Base-by-base conservation (phyloP, 345 rosid species). In the Citropsis articulata region DNA sequence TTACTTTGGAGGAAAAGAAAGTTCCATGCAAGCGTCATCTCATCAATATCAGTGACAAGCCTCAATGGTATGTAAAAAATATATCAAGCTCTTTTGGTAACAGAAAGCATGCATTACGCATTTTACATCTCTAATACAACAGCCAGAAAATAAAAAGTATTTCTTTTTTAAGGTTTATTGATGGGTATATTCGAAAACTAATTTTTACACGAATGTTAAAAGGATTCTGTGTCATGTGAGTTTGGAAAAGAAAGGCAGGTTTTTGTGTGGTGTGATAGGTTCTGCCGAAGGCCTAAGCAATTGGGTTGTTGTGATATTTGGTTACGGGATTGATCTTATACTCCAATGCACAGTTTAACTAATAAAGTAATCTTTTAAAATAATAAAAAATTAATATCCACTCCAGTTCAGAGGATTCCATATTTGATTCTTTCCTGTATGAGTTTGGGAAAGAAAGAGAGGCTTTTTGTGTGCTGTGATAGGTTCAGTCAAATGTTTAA, bases 1-100 rank as follows among this genome's bases (percentile, higher is more conserved):
- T 94, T 56, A 94, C 94, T 56, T 85, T 93, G 88, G 98, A 94
- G 85, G 98, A 94, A 89, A 97, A 97, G 97, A 84, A 79, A 31
- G 66, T 97, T 42, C 79, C 91, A 13, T 87, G 90, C 91, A 90
- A 91, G 82, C 16, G 31, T 69, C 84, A 78, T 75, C 91, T 93
- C 19, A 72, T 97, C 78, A 81, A 94, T 83, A 53, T 88, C 77
- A 80, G 83, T 69, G 85, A 90, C 78, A 93, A 91, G 82, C 99
- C 96, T 48, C 83, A 93, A 53, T 94, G 99, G 98, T 97, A 90
- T 33, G 60, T 45, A 45, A 13, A 2, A 45, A 45, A 45, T 45
- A 13, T 45, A 45, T 45, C 50, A 45, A 45, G 50, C 50, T 45
- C 50, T 45, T 13, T 45, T 45, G 50, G 4, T 45, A 45, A 13